A percentile compares a stretch with the other conserved stretches of the same genome.
These are phyloP conservation scores for Penicillium digitatum DNA, from an alignment of 2,329 filamentous ascomycete species.

Conservation along the genomic window DNA sequence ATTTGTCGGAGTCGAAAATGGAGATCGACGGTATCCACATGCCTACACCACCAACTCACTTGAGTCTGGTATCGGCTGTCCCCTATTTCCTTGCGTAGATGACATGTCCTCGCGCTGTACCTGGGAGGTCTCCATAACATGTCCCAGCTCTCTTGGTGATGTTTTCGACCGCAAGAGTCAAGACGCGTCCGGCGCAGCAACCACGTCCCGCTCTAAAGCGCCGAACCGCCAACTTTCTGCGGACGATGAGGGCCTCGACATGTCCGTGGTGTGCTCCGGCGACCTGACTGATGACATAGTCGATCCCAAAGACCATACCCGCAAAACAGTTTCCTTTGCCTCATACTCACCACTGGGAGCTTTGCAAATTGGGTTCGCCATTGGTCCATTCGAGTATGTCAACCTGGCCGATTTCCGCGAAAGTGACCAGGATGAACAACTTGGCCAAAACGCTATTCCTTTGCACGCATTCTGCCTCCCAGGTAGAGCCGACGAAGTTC, in stretches of 20 bases:
- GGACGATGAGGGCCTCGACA: slow-evolving; percentile 82
- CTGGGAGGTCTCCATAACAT: slow-evolving; percentile 86
- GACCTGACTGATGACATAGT: slow-evolving; percentile 78
- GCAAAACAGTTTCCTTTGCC: slow-evolving; percentile 84
- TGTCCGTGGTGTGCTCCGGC: slow-evolving; percentile 87
- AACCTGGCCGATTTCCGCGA: slow-evolving; percentile 85
- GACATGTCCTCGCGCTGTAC: slow-evolving; percentile 74
- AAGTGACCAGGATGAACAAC: slow-evolving; percentile 84
- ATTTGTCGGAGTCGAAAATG: slow-evolving; percentile 78
- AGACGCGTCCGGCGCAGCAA: slow-evolving; percentile 21
- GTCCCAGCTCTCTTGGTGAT: slow-evolving; percentile 81
- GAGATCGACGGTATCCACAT: slow-evolving; percentile 82
- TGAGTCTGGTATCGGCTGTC: slow-evolving; percentile 73
- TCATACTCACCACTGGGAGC: slow-evolving; percentile 71
- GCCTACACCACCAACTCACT: slow-evolving; percentile 81
- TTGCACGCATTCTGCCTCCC: slow-evolving; percentile 90
- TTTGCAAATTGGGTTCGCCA: slow-evolving; percentile 86
- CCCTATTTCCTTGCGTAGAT: slow-evolving; percentile 90
- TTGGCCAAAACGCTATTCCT: slow-evolving; percentile 82
- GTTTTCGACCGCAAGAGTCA: slow-evolving; percentile 46
- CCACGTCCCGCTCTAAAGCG: slow-evolving; percentile 23
- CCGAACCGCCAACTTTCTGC: slow-evolving; percentile 51
- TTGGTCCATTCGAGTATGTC: slow-evolving; percentile 92
- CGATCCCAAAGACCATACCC: slow-evolving; percentile 70
- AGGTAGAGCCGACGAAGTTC: slow-evolving; percentile 72